Conservation (phyloP, 371 early-diverging fungal species). For the Rhizomucor miehei region DNA sequence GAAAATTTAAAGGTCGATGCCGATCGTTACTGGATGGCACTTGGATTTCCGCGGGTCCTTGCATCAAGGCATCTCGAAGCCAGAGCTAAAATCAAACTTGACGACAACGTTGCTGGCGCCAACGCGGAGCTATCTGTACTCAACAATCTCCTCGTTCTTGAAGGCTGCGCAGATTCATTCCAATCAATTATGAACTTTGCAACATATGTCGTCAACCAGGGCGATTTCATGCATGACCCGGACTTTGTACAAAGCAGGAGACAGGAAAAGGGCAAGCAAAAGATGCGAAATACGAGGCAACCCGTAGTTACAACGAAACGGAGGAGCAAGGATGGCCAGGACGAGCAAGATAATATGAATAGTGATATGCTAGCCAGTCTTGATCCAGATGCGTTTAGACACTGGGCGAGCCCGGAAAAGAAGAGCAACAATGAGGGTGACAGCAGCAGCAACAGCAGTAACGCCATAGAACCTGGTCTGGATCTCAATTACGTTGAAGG, state of each 20-base stretch:
- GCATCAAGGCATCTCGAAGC: conserved; percentile 41
- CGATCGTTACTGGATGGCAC: conserved; percentile 29
- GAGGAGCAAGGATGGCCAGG: neutral
- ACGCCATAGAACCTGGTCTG: conserved; percentile 1
- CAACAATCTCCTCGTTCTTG: conserved; percentile 61
- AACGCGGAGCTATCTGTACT: conserved; percentile 42
- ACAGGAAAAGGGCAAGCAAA: conserved; percentile 2
- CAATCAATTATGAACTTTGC: conserved; percentile 60
- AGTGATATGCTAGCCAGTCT: conserved; percentile 48
- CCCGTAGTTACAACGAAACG: neutral
- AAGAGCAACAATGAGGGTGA: neutral
- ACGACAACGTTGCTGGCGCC: conserved; percentile 19
- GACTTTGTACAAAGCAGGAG: neutral
- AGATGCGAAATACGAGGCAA: neutral
- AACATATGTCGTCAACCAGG: conserved; percentile 35
- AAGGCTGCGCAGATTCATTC: conserved; percentile 77
- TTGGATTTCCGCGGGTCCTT: conserved; percentile 41
- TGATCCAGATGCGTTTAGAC: conserved; percentile 60
- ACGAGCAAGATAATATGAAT: conserved; percentile 3
- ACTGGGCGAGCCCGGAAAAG: neutral
- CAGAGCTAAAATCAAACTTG: conserved; percentile 31
- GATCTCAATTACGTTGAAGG: conserved; percentile 53
- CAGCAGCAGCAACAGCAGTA: neutral
- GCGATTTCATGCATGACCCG: conserved; percentile 11
- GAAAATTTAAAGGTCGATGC: conserved; percentile 21